Conservation (phyloP, 2,329 filamentous ascomycete species). For the Metarhizium humberi region DNA sequence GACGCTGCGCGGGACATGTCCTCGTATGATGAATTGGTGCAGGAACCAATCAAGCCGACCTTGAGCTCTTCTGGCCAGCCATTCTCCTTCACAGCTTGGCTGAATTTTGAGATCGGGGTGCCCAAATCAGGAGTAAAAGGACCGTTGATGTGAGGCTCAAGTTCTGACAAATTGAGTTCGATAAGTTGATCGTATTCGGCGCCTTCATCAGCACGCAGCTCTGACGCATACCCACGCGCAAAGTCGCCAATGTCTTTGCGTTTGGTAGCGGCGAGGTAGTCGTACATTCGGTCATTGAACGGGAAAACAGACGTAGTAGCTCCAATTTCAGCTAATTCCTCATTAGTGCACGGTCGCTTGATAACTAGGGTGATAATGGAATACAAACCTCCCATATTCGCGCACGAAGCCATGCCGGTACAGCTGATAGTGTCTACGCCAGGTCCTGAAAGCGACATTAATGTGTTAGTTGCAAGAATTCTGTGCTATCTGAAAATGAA, state of each 20-base stretch:
- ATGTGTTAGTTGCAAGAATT: not conserved
- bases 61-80: constrained; percentile 95
- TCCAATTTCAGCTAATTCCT: constrained; percentile 54
- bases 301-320: constrained; percentile 93
- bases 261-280: constrained; percentile 90
- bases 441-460: constrained; percentile 16
- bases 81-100: constrained; percentile 86
- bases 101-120: constrained; percentile 96
- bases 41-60: constrained; percentile 94
- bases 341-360: not conserved
- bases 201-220: constrained; percentile 80
- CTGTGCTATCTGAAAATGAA: not conserved
- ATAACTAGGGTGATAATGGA: not conserved
- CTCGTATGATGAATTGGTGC: constrained; percentile 82
- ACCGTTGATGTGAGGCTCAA: constrained; percentile 97
- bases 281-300: constrained; percentile 96
- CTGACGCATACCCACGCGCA: constrained; percentile 71
- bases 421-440: constrained; percentile 54
- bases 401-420: constrained; percentile 63
- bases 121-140: constrained; percentile 98
- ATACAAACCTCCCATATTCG: constrained; percentile 45
- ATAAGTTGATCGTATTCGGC: constrained; percentile 94
- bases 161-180: constrained; percentile 88
- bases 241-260: constrained; percentile 86
- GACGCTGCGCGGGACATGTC: constrained; percentile 92